Percentiles rank a stretch among this genome's conserved stretches.
These are phyloP conservation scores for Rheum nobile DNA, from an alignment of 148 eudicot genomes.

Conservation along the genomic window DNA sequence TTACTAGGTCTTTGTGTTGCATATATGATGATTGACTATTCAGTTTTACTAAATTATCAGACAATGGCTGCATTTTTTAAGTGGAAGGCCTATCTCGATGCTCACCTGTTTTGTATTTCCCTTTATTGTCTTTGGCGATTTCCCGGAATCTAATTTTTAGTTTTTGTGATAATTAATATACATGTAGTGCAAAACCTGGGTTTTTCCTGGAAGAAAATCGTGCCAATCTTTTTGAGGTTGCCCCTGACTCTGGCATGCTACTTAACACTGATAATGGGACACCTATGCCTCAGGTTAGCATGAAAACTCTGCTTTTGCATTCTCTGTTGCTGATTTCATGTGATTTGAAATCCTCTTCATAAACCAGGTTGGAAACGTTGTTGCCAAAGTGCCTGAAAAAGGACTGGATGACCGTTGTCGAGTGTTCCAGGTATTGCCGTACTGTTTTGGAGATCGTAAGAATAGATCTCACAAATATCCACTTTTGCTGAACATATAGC, in stretches of 20 bases:
- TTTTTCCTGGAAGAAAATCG: constrained; percentile 93
- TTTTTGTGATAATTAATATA: neutral
- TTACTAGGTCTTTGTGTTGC: neutral
- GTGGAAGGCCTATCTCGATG: neutral
- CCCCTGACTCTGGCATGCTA: constrained; percentile 81
- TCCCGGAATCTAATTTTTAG: neutral
- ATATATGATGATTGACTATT: neutral
- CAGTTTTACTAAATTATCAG: neutral
- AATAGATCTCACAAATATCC: neutral
- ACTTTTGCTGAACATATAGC: neutral
- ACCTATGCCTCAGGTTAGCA: constrained; percentile 81
- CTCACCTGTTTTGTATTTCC: neutral
- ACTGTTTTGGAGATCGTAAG: neutral
- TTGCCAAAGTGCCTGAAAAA: constrained; percentile 32
- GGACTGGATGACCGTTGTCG: constrained; percentile 38
- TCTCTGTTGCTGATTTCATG: neutral
- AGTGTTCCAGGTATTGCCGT: constrained; percentile 65
- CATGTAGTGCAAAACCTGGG: constrained; percentile 77
- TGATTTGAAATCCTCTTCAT: constrained; percentile 9
- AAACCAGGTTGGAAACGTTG: constrained; percentile 49
- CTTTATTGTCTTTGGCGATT: neutral
- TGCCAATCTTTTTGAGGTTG: constrained; percentile 85
- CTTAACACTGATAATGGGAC: constrained; percentile 94
- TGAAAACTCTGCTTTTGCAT: neutral
- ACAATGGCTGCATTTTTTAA: neutral